Evolutionary conservation across 2,329 filamentous ascomycete species (phyloP), one percentile per base, ranked within the genome.

Genomic region (Beauveria sp.): DNA sequence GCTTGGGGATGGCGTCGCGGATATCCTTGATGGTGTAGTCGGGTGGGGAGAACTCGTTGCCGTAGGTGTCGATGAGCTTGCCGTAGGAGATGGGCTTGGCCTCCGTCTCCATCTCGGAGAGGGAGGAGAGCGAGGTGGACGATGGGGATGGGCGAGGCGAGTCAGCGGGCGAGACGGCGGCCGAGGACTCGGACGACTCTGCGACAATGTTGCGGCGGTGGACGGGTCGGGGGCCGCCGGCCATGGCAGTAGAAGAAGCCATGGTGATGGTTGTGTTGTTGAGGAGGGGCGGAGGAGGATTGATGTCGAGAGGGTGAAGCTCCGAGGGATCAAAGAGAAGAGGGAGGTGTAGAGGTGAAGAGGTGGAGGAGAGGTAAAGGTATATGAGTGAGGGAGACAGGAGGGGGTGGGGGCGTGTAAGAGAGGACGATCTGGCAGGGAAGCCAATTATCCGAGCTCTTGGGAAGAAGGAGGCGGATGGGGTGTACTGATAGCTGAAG

Each of bases 11-110:
- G 74, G 95, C 95, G 78, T 96, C 90, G 71, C 91, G 88, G 73
- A 99, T 93, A 73, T 99, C 86, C 82, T 96, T 96, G 83, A 99
- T 96, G 73, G 92, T 96, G 81, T 89, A 99, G 78, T 98, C 88
- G 67, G 95, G 95, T 62, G 96, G 83, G 75, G 91, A 82, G 80
- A 99, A 99, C 71, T 92, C 84, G 77, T 98, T 96, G 77, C 95
- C 95, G 74, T 96, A 95, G 14, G 91, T 93, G 78, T 99, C 93
- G 66, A 95, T 71, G 67, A 99, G 84, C 74, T 87, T 85, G 69
- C 84, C 85, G 68, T 83, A 86, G 67, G 67, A 65, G 60, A 70
- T 59, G 65, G 76, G 73, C 67, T 68, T 67, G 68, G 78, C 78
- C 65, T 73, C 72, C 38, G 72, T 71, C 67, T 81, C 79, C 61